Percentiles rank a stretch among this genome's conserved stretches.
phyloP scores from a whole-genome alignment of 805 yeast genomes.

The Ogataea polymorpha region DNA sequence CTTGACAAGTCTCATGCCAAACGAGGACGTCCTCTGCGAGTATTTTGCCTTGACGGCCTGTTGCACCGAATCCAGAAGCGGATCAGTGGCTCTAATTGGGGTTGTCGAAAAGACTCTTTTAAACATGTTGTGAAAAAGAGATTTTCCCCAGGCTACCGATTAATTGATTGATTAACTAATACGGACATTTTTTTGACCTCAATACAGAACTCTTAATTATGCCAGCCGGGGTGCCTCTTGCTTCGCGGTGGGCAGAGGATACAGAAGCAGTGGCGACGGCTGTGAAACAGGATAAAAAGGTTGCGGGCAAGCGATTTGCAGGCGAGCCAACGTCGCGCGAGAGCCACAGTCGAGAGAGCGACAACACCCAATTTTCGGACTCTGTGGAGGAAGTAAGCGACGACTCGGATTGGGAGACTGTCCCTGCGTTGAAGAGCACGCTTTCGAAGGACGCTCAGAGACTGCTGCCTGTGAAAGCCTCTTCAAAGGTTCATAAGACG shows the following conservation, averaged over 20 bases:
- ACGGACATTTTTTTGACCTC: background rate
- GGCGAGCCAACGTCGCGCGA: background rate
- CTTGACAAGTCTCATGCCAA: conserved; percentile 17
- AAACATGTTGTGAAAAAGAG: background rate
- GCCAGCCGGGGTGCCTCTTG: conserved; percentile 15
- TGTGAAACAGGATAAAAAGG: conserved; percentile 17
- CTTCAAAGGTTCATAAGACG: background rate
- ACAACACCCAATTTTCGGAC: conserved; percentile 6
- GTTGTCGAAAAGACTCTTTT: background rate
- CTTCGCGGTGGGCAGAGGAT: conserved; percentile 35
- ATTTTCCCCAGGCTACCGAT: conserved; percentile 8
- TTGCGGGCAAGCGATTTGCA: background rate
- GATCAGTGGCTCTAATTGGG: background rate
- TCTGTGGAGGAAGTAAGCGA: background rate
- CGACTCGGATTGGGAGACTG: conserved; percentile 10
- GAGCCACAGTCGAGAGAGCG: conserved; percentile 4
- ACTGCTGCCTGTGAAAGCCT: conserved; percentile 12
- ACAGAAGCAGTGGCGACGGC: conserved; percentile 25
- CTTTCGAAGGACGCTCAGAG: conserved; percentile 18
- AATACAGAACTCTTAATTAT: conserved; percentile 1
- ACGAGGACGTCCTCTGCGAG: conserved; percentile 14
- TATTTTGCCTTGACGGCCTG: conserved; percentile 15
- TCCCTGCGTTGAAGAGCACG: conserved; percentile 5
- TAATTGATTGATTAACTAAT: conserved; percentile 15
- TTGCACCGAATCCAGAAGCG: conserved; percentile 13